phyloP scores from a whole-genome alignment of 2,329 filamentous ascomycete species.

The Rhexocercosporidium sp. region DNA sequence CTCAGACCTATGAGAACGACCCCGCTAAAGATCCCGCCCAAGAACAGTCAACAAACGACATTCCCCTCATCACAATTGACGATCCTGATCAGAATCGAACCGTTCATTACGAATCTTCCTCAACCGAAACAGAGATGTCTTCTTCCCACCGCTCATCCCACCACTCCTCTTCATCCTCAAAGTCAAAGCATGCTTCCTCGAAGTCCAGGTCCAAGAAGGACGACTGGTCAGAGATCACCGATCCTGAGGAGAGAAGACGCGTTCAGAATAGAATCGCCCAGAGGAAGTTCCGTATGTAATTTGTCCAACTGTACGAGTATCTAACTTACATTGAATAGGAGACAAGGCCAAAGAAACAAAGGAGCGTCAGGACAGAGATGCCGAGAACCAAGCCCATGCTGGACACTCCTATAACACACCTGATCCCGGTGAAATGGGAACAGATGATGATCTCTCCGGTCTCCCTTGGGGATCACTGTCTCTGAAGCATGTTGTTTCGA shows the following conservation, averaged over 20 bases:
- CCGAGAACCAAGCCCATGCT: constrained; percentile 67
- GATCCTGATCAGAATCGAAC: constrained; percentile 34
- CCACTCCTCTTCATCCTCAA: constrained; percentile 33
- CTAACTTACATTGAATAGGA: constrained; percentile 51
- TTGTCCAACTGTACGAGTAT: not conserved
- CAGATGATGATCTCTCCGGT: constrained; percentile 62
- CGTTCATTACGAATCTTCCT: constrained; percentile 26
- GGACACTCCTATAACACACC: constrained; percentile 68
- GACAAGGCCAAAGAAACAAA: constrained; percentile 72
- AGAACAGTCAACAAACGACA: constrained; percentile 24
- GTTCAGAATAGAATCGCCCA: constrained; percentile 80
- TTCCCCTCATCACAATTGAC: constrained; percentile 36
- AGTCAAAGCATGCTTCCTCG: constrained; percentile 35
- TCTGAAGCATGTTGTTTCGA: constrained; percentile 56
- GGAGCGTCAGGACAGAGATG: constrained; percentile 67
- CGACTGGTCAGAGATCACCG: constrained; percentile 72
- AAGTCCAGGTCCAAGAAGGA: constrained; percentile 53
- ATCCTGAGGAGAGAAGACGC: constrained; percentile 72
- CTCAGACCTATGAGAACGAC: constrained; percentile 32
- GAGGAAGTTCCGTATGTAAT: constrained; percentile 71
- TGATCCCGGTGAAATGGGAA: constrained; percentile 58
- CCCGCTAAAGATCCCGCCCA: constrained; percentile 18
- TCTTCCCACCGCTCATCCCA: constrained; percentile 39
- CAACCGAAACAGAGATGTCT: constrained; percentile 40
- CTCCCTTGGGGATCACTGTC: constrained; percentile 75